Evolutionary conservation across 257 asterid species (phyloP), one percentile per base, ranked within the genome.

Genomic region (Nicotiana paniculata): DNA sequence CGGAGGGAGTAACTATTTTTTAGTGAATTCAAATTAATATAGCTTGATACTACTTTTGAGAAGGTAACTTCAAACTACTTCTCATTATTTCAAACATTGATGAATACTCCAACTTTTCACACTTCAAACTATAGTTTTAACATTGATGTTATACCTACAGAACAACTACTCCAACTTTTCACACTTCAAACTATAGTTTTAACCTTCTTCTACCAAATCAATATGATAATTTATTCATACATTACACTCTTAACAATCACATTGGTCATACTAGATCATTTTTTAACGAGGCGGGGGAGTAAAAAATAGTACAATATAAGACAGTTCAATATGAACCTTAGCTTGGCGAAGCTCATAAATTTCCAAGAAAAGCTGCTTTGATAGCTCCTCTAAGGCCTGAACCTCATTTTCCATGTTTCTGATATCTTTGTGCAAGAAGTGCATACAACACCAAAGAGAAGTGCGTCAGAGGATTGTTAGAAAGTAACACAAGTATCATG

Each of bases 291-390:
- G 53, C 28, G 63, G 63, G 3, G 2, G 15, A 13, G 46, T 51
- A 51, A 75, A 75, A 51, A 51, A 28, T 48, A 37, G 65, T 17
- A 64, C 81, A 82, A 81, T 62, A 84, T 68, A 83, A 39, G 65
- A 72, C 55, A 76, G 58, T 85, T 80, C 80, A 80, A 74, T 62
- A 55, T 58, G 80, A 74, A 96, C 99, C 98, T 96, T 96, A 85
- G 99, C 99, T 89, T 96, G 99, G 82, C 98, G 99, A 85, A 96
- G 98, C 93, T 96, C 99, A 88, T 93, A 96, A 66, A 94, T 91
- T 85, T 96, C 99, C 90, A 94, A 78, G 88, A 96, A 96, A 53
- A 96, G 90, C 85, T 92, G 97, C 86, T 94, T 96, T 30, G 98
- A 91, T 68, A 96, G 99, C 88, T 96, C 99, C 86, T 96, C 99